A percentile compares a stretch with the other conserved stretches of the same genome.
phyloP scores from a whole-genome alignment of 1,284 basidiomycete genomes.

The Malassezia caprae region DNA sequence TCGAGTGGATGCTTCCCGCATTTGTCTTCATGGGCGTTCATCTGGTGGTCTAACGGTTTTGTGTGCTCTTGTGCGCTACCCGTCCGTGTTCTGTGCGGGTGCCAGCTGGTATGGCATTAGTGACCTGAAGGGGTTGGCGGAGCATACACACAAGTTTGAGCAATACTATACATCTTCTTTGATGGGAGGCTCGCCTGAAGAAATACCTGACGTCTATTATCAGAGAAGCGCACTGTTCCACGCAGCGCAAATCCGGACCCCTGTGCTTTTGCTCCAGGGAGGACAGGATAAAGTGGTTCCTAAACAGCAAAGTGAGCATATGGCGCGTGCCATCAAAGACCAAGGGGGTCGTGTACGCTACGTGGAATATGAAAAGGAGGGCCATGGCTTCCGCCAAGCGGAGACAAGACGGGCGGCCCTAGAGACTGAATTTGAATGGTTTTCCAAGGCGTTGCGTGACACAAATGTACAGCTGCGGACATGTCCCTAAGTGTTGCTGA shows the following conservation, averaged over 20 bases:
- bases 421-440: slow-evolving; percentile 13
- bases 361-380: slow-evolving; percentile 29
- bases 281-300: slow-evolving; percentile 56
- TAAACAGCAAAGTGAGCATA: slow-evolving; percentile 53
- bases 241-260: slow-evolving; percentile 53
- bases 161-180: slow-evolving; percentile 54
- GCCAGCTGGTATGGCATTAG: slow-evolving; percentile 23
- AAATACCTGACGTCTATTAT: slow-evolving; percentile 53
- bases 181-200: slow-evolving; percentile 54
- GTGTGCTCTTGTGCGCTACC: slow-evolving; percentile 49
- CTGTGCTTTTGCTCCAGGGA: slow-evolving; percentile 56
- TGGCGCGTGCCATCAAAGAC: slow-evolving; percentile 24
- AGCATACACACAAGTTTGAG: slow-evolving; percentile 61
- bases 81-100: slow-evolving; percentile 22
- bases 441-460: background rate
- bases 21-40: slow-evolving; percentile 47
- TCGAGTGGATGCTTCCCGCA: slow-evolving; percentile 16
- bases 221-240: slow-evolving; percentile 55
- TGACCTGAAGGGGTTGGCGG: slow-evolving; percentile 15
- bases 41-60: slow-evolving; percentile 58
- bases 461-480: background rate
- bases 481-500: background rate
- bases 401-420: slow-evolving; percentile 14
- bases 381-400: slow-evolving; percentile 23
- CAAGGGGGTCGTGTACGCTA: slow-evolving; percentile 22